These are phyloP conservation scores for Marasmius tenuissimus DNA, from an alignment of 1,284 basidiomycete species.

Conservation along the genomic window DNA sequence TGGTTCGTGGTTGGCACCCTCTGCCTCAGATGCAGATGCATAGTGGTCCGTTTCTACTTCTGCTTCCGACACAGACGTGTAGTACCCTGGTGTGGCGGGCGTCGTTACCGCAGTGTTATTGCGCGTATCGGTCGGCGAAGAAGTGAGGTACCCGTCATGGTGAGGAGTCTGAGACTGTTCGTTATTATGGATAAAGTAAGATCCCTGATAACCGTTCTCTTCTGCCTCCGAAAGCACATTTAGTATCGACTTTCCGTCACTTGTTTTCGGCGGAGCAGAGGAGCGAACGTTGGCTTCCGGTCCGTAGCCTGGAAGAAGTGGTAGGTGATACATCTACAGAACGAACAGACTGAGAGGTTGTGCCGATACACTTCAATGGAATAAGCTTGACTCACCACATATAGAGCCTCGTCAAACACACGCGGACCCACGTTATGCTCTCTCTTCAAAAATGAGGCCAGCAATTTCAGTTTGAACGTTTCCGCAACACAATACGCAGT, in stretches of 20 bases:
- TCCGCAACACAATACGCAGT: constrained; percentile 90
- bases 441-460: constrained; percentile 84
- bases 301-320: constrained; percentile 89
- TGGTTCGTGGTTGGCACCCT: constrained; percentile 6
- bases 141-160: constrained; percentile 57
- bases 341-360: constrained; percentile 2
- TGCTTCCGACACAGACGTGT: constrained; percentile 14
- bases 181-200: constrained; percentile 63
- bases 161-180: constrained; percentile 28
- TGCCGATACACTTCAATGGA: constrained; percentile 2
- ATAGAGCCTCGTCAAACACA: constrained; percentile 91
- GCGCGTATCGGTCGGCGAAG: constrained; percentile 38
- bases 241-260: constrained; percentile 59
- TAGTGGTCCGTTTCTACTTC: constrained; percentile 6
- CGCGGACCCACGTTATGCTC: constrained; percentile 92
- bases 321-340: constrained; percentile 83
- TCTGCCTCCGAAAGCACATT: constrained; percentile 83
- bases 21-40: constrained; percentile 18
- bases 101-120: constrained; percentile 16
- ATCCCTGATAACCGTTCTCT: constrained; percentile 86
- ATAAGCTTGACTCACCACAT: constrained; percentile 62
- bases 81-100: constrained; percentile 12
- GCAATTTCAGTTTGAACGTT: constrained; percentile 76
- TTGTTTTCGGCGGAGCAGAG: constrained; percentile 65
- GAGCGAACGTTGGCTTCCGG: constrained; percentile 83